These are phyloP conservation scores for Aspergillus persii DNA, from an alignment of 2,329 filamentous ascomycete genomes.

Conservation along the genomic window DNA sequence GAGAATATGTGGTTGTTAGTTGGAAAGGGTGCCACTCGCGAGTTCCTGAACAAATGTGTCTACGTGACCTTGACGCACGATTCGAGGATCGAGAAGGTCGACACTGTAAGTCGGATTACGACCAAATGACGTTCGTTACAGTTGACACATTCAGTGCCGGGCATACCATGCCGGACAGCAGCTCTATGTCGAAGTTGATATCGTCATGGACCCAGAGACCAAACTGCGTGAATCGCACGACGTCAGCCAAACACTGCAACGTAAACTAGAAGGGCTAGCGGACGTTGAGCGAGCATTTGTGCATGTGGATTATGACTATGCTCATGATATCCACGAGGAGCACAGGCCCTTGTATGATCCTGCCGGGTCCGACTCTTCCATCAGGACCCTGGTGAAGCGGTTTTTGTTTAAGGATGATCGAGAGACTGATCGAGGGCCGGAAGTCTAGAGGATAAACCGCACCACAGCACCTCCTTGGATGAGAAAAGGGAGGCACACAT, in stretches of 20 bases:
- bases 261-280: not conserved
- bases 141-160: not conserved
- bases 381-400: not conserved
- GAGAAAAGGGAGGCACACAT: too few species aligned
- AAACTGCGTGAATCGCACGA: constrained; percentile 1
- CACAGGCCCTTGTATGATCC: constrained; percentile 1
- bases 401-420: not conserved
- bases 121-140: not conserved
- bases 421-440: not conserved
- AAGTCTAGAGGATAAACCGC: not conserved
- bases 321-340: constrained; percentile 1
- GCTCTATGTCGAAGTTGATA: constrained; percentile 2
- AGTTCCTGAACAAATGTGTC: constrained; percentile 2
- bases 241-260: not conserved
- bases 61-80: constrained; percentile 3
- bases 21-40: not conserved
- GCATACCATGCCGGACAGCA: constrained; percentile 4
- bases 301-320: constrained; percentile 3
- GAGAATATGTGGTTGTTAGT: constrained; percentile 2
- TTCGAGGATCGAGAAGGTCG: not conserved
- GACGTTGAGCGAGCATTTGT: constrained; percentile 1
- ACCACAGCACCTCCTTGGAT: too few species aligned
- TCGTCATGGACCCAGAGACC: constrained; percentile 1
- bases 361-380: not conserved
- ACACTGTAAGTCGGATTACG: not conserved